A percentile compares a stretch with the other conserved stretches of the same genome.
Evolutionary conservation across 345 rosid species (phyloP).

Genomic region (Pelargonium nanum): DNA sequence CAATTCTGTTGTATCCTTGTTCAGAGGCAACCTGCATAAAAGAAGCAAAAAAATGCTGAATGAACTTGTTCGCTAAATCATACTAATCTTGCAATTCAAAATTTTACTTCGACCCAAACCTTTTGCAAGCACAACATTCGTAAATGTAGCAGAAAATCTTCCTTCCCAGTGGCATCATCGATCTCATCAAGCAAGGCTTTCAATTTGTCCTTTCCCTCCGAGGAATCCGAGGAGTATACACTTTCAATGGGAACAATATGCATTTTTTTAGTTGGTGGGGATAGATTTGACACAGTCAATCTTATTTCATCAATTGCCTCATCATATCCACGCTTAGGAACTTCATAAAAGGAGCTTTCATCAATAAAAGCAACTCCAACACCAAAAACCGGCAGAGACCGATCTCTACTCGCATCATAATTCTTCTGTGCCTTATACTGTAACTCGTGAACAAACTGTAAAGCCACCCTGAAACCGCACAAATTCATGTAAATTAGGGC

Average conservation of each 20-base stretch:
- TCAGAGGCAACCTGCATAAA: conserved; percentile 54
- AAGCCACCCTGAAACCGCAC: conserved; percentile 43
- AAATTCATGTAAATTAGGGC: background rate
- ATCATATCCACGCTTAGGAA: conserved; percentile 18
- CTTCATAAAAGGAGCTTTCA: conserved; percentile 36
- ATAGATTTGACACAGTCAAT: conserved; percentile 31
- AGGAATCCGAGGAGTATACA: conserved; percentile 31
- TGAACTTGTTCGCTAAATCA: background rate
- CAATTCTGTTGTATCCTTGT: conserved; percentile 62
- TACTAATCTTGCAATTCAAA: background rate
- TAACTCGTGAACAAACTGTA: conserved; percentile 81
- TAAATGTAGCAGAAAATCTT: conserved; percentile 63
- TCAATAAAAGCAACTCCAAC: conserved; percentile 81
- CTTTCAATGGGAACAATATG: conserved; percentile 53
- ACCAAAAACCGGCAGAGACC: conserved; percentile 73
- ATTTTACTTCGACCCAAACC: conserved; percentile 27
- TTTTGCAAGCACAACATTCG: conserved; percentile 66
- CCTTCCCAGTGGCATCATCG: conserved; percentile 63
- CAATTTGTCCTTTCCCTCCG: conserved; percentile 42
- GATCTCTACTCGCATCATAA: conserved; percentile 70
- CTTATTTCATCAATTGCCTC: conserved; percentile 36
- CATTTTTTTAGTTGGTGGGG: conserved; percentile 56
- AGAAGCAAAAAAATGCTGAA: conserved; percentile 2
- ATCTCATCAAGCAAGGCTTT: conserved; percentile 40
- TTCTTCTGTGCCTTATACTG: conserved; percentile 72